phyloP scores from a whole-genome alignment of 2,329 filamentous ascomycete genomes.

The Lasiodiplodia hormozganensis region DNA sequence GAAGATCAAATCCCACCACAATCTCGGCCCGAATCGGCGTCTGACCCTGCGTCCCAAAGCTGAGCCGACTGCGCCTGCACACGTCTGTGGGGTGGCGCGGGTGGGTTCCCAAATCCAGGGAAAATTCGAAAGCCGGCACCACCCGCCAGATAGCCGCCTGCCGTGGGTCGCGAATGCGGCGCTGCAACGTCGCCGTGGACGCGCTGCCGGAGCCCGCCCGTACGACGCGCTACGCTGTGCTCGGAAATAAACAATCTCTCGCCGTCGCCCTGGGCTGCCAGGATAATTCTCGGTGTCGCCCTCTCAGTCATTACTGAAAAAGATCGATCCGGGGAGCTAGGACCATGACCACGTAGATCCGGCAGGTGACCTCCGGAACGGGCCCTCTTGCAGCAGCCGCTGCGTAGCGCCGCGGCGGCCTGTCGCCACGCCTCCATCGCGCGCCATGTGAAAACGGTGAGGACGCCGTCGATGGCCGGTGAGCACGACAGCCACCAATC shows the following conservation, averaged over 20 bases:
- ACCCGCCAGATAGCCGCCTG: conserved; percentile 22
- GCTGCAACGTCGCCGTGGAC: conserved; percentile 8
- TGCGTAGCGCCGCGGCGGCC: background rate
- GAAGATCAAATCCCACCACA: conserved; percentile 28
- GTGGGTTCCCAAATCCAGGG: conserved; percentile 13
- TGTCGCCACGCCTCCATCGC: conserved; percentile 9
- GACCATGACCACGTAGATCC: conserved; percentile 21
- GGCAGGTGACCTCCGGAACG: conserved; percentile 24
- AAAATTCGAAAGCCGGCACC: conserved; percentile 25
- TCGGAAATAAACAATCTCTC: conserved; percentile 13
- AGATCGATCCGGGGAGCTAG: conserved; percentile 20
- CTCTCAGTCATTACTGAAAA: conserved; percentile 1
- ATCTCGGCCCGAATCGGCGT: conserved; percentile 29
- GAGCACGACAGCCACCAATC: conserved; percentile 19
- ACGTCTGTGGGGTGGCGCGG: conserved; percentile 3
- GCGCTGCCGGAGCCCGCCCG: conserved; percentile 2
- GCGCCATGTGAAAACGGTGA: conserved; percentile 16
- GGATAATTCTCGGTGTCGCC: conserved; percentile 23
- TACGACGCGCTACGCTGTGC: background rate
- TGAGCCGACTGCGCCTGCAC: conserved; percentile 21
- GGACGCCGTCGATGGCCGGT: conserved; percentile 11
- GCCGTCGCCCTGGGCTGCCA: background rate
- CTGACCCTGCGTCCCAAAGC: conserved; percentile 14
- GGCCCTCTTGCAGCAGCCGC: conserved; percentile 11
- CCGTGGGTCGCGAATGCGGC: conserved; percentile 13